Conservation (phyloP, 1,139 yeast genomes). For the Saccharomycopsis crataegensis region DNA sequence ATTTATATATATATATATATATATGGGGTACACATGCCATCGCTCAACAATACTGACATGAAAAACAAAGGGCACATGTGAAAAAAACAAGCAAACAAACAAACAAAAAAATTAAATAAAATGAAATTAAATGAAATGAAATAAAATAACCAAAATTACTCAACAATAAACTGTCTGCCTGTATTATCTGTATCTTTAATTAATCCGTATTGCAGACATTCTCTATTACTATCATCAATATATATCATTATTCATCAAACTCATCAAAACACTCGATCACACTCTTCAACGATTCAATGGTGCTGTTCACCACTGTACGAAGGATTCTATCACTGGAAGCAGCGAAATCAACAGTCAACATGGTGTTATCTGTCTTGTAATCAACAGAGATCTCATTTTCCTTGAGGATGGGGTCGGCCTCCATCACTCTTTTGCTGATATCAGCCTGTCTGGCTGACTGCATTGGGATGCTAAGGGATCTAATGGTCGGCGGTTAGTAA, state of each 20-base stretch:
- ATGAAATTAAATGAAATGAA: too few relatives aligned
- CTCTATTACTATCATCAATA: too few relatives aligned
- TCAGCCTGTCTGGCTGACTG: conserved; percentile 13
- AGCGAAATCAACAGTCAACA: conserved; percentile 6
- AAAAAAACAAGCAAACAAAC: too few relatives aligned
- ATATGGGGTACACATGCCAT: too few relatives aligned
- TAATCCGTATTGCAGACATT: too few relatives aligned
- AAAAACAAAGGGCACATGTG: too few relatives aligned
- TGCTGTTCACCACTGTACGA: conserved; percentile 17
- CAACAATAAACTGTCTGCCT: too few relatives aligned
- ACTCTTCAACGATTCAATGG: conserved; percentile 18
- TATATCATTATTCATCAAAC: not conserved
- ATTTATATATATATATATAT: too few relatives aligned
- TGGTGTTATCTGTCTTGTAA: conserved; percentile 2
- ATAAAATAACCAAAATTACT: too few relatives aligned
- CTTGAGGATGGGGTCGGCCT: conserved; percentile 14
- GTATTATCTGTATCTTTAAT: too few relatives aligned
- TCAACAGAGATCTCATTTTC: conserved; percentile 9
- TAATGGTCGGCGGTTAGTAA: not conserved
- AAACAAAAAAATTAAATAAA: too few relatives aligned
- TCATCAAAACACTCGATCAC: conserved; percentile 17
- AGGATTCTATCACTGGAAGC: conserved; percentile 15
- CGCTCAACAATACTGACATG: too few relatives aligned
- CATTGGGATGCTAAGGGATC: conserved; percentile 13
- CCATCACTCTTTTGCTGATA: conserved; percentile 10